Evolutionary conservation across 768 basidiomycete species (phyloP).

Genomic region (Cyclocybe cylindracea): DNA sequence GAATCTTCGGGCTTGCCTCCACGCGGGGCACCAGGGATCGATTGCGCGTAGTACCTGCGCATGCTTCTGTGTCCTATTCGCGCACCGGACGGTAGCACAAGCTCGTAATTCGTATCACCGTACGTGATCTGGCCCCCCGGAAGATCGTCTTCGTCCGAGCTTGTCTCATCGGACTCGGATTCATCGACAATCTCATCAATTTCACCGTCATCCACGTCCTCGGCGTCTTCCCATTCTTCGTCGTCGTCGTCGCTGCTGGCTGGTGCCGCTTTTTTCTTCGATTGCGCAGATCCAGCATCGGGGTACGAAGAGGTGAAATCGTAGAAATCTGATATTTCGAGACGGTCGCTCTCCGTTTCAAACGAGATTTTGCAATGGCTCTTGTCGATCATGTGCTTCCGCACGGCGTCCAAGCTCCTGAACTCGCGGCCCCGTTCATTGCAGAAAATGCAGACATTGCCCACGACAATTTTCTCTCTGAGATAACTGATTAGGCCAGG

Average conservation of each 20-base stretch:
- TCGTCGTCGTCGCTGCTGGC: constrained; percentile 45
- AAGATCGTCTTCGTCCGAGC: constrained; percentile 40
- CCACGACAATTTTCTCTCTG: constrained; percentile 92
- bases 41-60: constrained; percentile 85
- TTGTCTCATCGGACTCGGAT: constrained; percentile 23
- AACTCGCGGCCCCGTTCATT: constrained; percentile 82
- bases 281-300: constrained; percentile 30
- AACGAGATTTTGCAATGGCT: constrained; percentile 96
- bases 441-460: constrained; percentile 92
- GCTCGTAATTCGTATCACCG: constrained; percentile 81
- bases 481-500: constrained; percentile 82
- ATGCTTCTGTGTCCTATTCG: constrained; percentile 91
- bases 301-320: constrained; percentile 88
- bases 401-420: constrained; percentile 80
- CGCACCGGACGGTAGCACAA: constrained; percentile 90
- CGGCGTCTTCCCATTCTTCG: constrained; percentile 45
- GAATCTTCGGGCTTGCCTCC: constrained; percentile 54
- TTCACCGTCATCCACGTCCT: constrained; percentile 44
- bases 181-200: constrained; percentile 41
- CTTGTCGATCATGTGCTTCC: constrained; percentile 97
- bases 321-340: constrained; percentile 92
- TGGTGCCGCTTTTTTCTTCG: constrained; percentile 25
- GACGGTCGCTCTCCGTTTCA: constrained; percentile 73
- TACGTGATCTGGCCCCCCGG: constrained; percentile 63
- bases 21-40: constrained; percentile 51